These are phyloP conservation scores for Penicillium sp. DNA, from an alignment of 2,329 filamentous ascomycete species.

Conservation along the genomic window DNA sequence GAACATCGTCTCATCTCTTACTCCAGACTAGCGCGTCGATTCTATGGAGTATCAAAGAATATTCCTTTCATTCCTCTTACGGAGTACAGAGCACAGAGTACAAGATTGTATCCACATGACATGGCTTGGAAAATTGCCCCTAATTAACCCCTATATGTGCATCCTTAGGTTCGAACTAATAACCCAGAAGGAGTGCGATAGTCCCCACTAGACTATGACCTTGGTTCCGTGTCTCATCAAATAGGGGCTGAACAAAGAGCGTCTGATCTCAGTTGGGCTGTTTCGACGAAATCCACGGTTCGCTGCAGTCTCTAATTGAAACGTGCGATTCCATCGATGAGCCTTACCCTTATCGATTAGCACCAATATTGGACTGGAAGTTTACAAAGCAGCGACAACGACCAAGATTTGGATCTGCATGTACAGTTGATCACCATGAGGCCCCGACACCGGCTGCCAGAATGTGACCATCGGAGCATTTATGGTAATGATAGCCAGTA, in stretches of 20 bases:
- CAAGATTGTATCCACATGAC: not conserved
- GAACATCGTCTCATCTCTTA: not conserved
- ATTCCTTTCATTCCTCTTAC: not conserved
- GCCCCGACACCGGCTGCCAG: constrained; percentile 6
- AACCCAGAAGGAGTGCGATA: not conserved
- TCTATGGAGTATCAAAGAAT: not conserved
- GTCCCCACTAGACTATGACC: constrained; percentile 14
- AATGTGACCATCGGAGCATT: constrained; percentile 20
- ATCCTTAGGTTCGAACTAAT: not conserved
- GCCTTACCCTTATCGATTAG: not conserved
- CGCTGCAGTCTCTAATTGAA: not conserved
- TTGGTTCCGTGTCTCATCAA: constrained; percentile 23
- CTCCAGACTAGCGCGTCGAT: not conserved
- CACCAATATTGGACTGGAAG: too few relatives aligned
- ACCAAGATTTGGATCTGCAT: constrained; percentile 3
- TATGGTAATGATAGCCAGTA: constrained; percentile 27
- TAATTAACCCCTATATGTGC: constrained; percentile 21
- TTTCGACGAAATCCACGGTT: constrained; percentile 6
- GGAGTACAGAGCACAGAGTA: not conserved
- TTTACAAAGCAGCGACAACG: not conserved
- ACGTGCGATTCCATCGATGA: not conserved
- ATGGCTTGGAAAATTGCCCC: constrained; percentile 7
- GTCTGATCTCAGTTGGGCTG: not conserved
- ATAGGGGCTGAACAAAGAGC: constrained; percentile 14
- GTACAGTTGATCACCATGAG: constrained; percentile 3